These are phyloP conservation scores for Leavenworthia alabamica DNA, from an alignment of 345 rosid genomes.

Conservation along the genomic window DNA sequence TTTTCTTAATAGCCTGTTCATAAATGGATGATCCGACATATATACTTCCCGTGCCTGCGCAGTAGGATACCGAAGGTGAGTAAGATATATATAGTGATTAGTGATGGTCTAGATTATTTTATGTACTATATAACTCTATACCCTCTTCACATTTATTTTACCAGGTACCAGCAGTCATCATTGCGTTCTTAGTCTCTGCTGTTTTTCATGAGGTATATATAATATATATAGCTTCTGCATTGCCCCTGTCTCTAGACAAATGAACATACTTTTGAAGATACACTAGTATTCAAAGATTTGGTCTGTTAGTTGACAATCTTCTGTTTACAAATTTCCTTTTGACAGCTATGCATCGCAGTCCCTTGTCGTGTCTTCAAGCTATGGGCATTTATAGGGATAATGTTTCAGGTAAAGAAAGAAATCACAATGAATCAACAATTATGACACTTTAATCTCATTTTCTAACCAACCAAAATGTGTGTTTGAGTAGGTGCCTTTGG, in stretches of 20 bases:
- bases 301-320: too few relatives aligned
- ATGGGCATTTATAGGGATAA: constrained; percentile 94
- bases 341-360: constrained; percentile 87
- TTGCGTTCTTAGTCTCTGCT: constrained; percentile 84
- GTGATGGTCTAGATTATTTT: constrained; percentile 44
- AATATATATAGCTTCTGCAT: constrained; percentile 13
- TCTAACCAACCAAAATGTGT: constrained; percentile 4
- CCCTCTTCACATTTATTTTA: not conserved
- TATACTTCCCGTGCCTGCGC: constrained; percentile 86
- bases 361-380: constrained; percentile 89
- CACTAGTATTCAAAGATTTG: too few relatives aligned
- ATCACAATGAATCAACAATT: not conserved
- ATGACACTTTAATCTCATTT: not conserved
- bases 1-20: constrained; percentile 82
- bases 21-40: constrained; percentile 98
- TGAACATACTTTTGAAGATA: not conserved
- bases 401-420: constrained; percentile 68
- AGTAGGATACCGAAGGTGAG: constrained; percentile 71
- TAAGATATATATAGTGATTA: constrained; percentile 5
- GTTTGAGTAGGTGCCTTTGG: constrained; percentile 72
- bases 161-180: constrained; percentile 65
- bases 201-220: constrained; percentile 88
- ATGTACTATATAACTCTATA: not conserved
- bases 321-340: constrained; percentile 1
- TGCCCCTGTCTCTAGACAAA: not conserved